Conservation (phyloP, 306 rosid species). For the Pyrus betulifolia region DNA sequence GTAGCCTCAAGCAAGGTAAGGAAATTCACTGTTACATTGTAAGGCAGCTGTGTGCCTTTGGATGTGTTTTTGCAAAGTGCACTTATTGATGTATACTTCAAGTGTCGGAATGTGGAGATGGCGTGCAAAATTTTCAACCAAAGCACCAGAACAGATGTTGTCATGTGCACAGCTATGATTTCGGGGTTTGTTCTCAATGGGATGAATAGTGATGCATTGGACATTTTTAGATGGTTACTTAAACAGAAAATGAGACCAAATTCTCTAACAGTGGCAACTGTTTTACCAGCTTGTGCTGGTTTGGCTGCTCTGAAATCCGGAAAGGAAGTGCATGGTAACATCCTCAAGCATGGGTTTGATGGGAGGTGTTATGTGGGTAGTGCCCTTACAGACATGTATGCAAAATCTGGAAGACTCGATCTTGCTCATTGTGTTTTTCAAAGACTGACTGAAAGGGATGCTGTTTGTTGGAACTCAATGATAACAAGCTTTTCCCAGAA, state of each 20-base stretch:
- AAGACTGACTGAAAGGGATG: slow-evolving; percentile 52
- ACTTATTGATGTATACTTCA: slow-evolving; percentile 12
- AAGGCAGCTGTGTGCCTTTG: not conserved
- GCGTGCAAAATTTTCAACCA: not conserved
- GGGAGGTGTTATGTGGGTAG: slow-evolving; percentile 47
- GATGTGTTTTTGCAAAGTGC: slow-evolving; percentile 20
- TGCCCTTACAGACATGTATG: slow-evolving; percentile 68
- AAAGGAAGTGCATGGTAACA: slow-evolving; percentile 63
- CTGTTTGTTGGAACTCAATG: slow-evolving; percentile 82
- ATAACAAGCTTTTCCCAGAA: slow-evolving; percentile 61
- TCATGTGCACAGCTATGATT: slow-evolving; percentile 63
- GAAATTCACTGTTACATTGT: slow-evolving; percentile 19
- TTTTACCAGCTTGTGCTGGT: slow-evolving; percentile 69
- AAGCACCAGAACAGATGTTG: slow-evolving; percentile 34
- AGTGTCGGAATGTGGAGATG: slow-evolving; percentile 11
- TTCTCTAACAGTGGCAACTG: slow-evolving; percentile 55
- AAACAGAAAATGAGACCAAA: slow-evolving; percentile 54
- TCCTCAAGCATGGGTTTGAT: slow-evolving; percentile 43
- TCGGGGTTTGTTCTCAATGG: slow-evolving; percentile 65
- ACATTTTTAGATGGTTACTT: slow-evolving; percentile 51
- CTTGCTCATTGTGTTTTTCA: slow-evolving; percentile 48
- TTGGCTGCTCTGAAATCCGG: slow-evolving; percentile 56
- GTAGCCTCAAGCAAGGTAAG: slow-evolving; percentile 6
- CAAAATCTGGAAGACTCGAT: slow-evolving; percentile 75
- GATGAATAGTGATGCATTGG: slow-evolving; percentile 48